Evolutionary conservation across 78 protist genomes (phyloP), one percentile per base, ranked within the genome.

Genomic region (Andalucia godoyi): DNA sequence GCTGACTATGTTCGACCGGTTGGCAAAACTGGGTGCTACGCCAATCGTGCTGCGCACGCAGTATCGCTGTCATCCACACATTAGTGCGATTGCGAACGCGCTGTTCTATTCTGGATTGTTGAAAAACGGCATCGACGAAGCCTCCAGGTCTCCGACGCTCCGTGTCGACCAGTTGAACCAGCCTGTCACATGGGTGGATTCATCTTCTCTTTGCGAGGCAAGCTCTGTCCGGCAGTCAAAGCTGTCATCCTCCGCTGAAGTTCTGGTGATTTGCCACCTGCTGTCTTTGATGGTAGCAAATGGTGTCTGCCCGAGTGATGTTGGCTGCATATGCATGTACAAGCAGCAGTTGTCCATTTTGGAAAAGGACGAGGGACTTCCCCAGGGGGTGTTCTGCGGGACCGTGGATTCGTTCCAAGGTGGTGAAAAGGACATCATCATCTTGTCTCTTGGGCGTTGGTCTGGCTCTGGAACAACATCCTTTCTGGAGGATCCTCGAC

Each of bases 381-480:
- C 34, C 12, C 39, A 36, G 64, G 8, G 34, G 64, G 41, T 10
- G 41, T 33, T 33, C 45, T 8, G 25, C 60, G 21, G 21, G n/a
- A 86, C 88, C 0, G 90, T 84, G 18, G 89, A 85, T 50, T 77
- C 88, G 12, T 85, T 85, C 57, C 90, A 88, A 52, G 94, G 94
- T 17, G 87, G 86, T 3, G 94, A 88, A 72, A 65, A 63, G 49
- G 87, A 84, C 15, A 45, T 81, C 23, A 72, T 85, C 33, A 30
- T 88, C 17, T 18, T 88, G 36, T 51, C 76, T 18, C 70, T 78
- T 37, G 57, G 45, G 1, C 58, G 85, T 4, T 70, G 80, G 6
- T 6, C 2, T 2, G 21, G 4, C 18, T 47, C 40, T 12, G 23
- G 41, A 23, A 40, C 55, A 13, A 30, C 29, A 15, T 85, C 74